A percentile compares a stretch with the other conserved stretches of the same genome.
These are phyloP conservation scores for Lepidium africanum DNA, from an alignment of 345 rosid species.

Conservation along the genomic window DNA sequence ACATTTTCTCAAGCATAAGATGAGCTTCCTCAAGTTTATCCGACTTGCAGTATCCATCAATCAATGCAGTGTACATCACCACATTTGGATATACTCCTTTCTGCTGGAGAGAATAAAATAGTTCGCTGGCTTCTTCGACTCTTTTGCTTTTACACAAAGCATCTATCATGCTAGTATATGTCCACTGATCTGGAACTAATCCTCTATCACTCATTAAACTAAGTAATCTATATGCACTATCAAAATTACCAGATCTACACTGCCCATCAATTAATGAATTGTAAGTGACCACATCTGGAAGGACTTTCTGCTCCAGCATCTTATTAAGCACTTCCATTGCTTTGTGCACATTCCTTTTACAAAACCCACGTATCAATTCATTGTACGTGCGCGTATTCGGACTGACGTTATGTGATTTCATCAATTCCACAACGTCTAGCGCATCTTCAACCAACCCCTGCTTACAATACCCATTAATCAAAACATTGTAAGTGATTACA, in stretches of 20 bases:
- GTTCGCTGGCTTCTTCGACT: slow-evolving; percentile 53
- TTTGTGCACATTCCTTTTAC: slow-evolving; percentile 64
- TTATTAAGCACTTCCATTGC: slow-evolving; percentile 63
- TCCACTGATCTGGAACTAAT: slow-evolving; percentile 66
- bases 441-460: slow-evolving; percentile 56
- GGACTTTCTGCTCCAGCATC: slow-evolving; percentile 51
- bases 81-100: slow-evolving; percentile 64
- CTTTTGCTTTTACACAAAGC: slow-evolving; percentile 58
- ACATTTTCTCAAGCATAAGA: slow-evolving; percentile 54
- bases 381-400: slow-evolving; percentile 81
- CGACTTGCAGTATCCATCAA: slow-evolving; percentile 78
- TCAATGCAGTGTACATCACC: slow-evolving; percentile 72
- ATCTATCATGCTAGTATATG: slow-evolving; percentile 59
- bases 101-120: slow-evolving; percentile 66
- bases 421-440: slow-evolving; percentile 51
- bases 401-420: slow-evolving; percentile 48
- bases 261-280: slow-evolving; percentile 71
- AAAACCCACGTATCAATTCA: slow-evolving; percentile 66
- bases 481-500: slow-evolving; percentile 76
- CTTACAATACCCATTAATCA: slow-evolving; percentile 79
- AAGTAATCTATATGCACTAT: slow-evolving; percentile 66
- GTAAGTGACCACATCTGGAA: slow-evolving; percentile 52
- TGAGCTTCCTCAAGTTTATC: slow-evolving; percentile 48
- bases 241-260: slow-evolving; percentile 63
- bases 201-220: slow-evolving; percentile 52